These are phyloP conservation scores for Rhynchospora pubera DNA, from an alignment of 176 grass and related monocot species.

Conservation along the genomic window DNA sequence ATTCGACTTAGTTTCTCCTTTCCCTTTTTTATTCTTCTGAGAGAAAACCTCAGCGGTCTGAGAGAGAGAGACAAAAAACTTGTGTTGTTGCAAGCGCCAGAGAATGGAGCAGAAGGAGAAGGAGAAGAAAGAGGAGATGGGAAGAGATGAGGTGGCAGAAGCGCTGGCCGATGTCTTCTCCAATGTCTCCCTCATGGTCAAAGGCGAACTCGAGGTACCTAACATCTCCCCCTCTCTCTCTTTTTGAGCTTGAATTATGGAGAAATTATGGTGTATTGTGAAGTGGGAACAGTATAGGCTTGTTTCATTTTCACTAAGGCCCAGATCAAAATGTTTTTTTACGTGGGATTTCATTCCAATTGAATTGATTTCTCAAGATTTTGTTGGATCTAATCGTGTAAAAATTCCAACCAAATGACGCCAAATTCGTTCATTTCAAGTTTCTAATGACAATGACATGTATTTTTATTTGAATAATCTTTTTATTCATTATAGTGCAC, in stretches of 20 bases:
- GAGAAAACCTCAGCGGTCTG: neutral
- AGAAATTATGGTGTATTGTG: neutral
- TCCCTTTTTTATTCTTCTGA: neutral
- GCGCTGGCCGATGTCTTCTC: constrained; percentile 67
- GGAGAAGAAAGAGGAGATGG: constrained; percentile 7
- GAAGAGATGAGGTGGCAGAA: constrained; percentile 56
- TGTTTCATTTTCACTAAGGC: neutral
- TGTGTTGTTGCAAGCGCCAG: neutral
- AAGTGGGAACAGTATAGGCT: neutral
- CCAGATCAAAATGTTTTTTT: too few relatives aligned
- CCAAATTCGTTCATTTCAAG: neutral
- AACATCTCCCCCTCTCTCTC: constrained; percentile 22
- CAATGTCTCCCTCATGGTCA: constrained; percentile 71
- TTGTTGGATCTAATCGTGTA: too few relatives aligned
- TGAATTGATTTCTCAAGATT: too few relatives aligned
- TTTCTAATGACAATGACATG: too few relatives aligned
- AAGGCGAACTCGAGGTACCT: constrained; percentile 92
- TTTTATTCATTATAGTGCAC: neutral
- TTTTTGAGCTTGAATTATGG: neutral
- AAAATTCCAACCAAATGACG: too few relatives aligned
- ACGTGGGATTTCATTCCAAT: too few relatives aligned
- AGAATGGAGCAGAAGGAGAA: constrained; percentile 17
- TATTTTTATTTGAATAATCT: neutral
- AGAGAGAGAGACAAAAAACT: neutral
- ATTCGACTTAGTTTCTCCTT: neutral